phyloP scores from a whole-genome alignment of 805 yeast species.

The Starmera quercuum region DNA sequence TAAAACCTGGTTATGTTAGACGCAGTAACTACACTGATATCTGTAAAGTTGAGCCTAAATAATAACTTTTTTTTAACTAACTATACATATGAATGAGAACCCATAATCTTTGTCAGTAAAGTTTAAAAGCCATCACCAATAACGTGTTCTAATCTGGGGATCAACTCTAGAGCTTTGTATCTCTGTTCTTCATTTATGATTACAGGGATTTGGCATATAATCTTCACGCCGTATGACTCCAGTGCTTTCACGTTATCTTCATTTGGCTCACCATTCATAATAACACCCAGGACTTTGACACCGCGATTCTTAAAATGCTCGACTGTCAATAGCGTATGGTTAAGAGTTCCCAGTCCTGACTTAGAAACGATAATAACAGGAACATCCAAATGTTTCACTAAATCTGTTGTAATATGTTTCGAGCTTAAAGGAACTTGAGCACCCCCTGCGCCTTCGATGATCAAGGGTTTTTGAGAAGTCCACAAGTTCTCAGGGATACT shows the following conservation, averaged over 20 bases:
- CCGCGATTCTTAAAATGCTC: constrained; percentile 16
- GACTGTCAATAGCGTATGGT: constrained; percentile 21
- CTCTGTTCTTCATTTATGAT: constrained; percentile 1
- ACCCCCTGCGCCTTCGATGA: constrained; percentile 26
- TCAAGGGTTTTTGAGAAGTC: constrained; percentile 7
- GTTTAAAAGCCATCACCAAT: not conserved
- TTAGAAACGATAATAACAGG: constrained; percentile 21
- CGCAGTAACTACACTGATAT: constrained; percentile 1
- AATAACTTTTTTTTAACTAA: not conserved
- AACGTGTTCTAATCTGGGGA: not conserved
- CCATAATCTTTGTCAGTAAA: not conserved
- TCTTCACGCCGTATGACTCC: constrained; percentile 13
- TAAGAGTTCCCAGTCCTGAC: constrained; percentile 23
- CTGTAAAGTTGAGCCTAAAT: constrained; percentile 1
- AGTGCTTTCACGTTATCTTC: constrained; percentile 15
- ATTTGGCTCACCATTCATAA: constrained; percentile 19
- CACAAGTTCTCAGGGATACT: constrained; percentile 10
- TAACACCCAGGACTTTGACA: constrained; percentile 15
- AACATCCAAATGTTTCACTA: constrained; percentile 13
- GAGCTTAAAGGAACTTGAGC: constrained; percentile 21
- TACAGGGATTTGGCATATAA: constrained; percentile 28
- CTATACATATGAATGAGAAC: not conserved
- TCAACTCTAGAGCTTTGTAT: not conserved
- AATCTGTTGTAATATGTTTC: constrained; percentile 17
- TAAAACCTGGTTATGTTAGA: constrained; percentile 1